Evolutionary conservation across 176 grass and related monocot species (phyloP).

Genomic region (Dactylis glomerata): DNA sequence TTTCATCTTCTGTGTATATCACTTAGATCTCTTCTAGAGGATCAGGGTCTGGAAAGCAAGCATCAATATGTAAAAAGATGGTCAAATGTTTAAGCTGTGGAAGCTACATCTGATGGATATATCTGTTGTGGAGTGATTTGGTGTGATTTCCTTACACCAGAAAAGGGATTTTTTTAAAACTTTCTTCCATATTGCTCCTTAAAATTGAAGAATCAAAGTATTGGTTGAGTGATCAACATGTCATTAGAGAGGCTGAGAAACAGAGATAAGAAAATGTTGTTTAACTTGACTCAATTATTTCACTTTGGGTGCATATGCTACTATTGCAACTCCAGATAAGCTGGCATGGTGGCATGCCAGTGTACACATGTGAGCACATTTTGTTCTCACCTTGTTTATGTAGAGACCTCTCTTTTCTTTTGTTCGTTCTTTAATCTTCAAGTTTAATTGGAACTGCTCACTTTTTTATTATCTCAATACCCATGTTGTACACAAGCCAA

Average conservation of each 20-base stretch:
- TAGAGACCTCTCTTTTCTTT: neutral
- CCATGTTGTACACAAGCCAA: neutral
- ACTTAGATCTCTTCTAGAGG: neutral
- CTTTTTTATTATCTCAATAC: neutral
- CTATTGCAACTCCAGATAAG: neutral
- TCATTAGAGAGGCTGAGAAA: neutral
- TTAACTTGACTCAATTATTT: neutral
- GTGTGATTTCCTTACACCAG: neutral
- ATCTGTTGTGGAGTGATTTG: constrained; percentile 22
- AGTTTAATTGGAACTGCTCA: neutral
- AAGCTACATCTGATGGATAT: constrained; percentile 17
- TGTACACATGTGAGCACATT: neutral
- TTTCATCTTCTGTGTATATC: constrained; percentile 21
- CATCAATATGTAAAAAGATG: constrained; percentile 14
- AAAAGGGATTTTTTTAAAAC: neutral
- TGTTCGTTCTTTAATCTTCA: constrained; percentile 5
- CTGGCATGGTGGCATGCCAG: neutral
- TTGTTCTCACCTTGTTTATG: neutral
- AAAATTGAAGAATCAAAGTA: neutral
- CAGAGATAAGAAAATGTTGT: neutral
- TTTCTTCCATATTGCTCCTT: neutral
- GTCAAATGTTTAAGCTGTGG: neutral
- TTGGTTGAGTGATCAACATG: neutral
- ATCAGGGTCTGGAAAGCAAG: constrained; percentile 7
- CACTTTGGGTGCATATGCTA: neutral